phyloP scores from a whole-genome alignment of 2,329 filamentous ascomycete genomes.

The Chaetomium globosum region DNA sequence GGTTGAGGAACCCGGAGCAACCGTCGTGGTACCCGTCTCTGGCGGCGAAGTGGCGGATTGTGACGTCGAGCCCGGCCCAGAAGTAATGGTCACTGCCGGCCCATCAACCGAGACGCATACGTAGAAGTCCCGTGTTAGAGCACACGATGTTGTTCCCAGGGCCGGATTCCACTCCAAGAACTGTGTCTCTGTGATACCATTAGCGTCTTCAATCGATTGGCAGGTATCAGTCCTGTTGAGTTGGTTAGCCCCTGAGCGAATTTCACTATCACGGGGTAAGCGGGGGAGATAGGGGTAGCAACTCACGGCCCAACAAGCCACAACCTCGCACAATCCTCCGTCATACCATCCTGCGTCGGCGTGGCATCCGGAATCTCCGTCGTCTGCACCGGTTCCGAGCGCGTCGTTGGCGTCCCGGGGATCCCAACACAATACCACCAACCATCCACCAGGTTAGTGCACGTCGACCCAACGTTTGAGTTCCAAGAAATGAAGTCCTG shows the following conservation, averaged over 20 bases:
- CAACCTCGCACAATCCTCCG: background rate
- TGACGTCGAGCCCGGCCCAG: background rate
- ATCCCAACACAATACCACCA: slow-evolving; percentile 12
- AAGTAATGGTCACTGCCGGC: background rate
- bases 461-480: background rate
- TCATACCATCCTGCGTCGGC: slow-evolving; percentile 8
- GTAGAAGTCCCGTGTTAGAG: background rate
- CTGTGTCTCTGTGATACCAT: background rate
- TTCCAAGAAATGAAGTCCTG: slow-evolving; percentile 6
- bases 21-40: background rate
- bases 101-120: slow-evolving; percentile 11
- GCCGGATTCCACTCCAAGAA: slow-evolving; percentile 7
- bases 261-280: background rate
- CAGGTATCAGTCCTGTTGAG: background rate
- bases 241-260: background rate
- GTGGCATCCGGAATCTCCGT: background rate
- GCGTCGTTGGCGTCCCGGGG: slow-evolving; percentile 10
- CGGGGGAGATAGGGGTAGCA: background rate
- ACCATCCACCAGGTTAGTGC: background rate
- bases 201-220: background rate
- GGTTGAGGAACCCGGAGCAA: background rate
- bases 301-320: slow-evolving; percentile 15
- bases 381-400: slow-evolving; percentile 8
- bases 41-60: background rate
- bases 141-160: background rate